Evolutionary conservation across 805 yeast genomes (phyloP).

Genomic region (Nakazawaea siamensis): DNA sequence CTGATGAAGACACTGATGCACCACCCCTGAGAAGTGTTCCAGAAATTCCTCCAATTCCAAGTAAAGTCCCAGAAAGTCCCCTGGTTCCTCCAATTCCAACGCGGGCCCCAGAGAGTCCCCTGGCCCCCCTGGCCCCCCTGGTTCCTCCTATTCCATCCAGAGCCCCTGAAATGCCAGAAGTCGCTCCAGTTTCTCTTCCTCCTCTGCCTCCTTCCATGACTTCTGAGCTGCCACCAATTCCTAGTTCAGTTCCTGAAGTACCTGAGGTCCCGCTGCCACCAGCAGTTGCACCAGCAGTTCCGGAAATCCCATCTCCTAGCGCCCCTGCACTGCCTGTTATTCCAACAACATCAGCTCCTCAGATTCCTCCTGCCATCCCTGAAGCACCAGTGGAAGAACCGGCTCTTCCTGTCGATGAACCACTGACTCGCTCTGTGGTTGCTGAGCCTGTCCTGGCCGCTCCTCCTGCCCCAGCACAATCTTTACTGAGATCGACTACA

Average conservation of each 20-base stretch:
- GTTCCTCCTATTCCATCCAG: not conserved
- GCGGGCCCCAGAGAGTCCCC: too few species aligned
- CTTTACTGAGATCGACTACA: not conserved
- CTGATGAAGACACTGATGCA: slow-evolving; percentile 42
- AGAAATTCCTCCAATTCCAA: slow-evolving; percentile 11
- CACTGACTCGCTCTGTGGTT: not conserved
- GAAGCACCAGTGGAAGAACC: slow-evolving; percentile 1
- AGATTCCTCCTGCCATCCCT: slow-evolving; percentile 12
- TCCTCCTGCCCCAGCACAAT: not conserved
- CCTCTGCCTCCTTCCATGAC: slow-evolving; percentile 9
- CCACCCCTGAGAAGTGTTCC: slow-evolving; percentile 10
- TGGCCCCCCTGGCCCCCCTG: not conserved
- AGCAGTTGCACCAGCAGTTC: slow-evolving; percentile 1
- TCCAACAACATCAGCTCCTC: slow-evolving; percentile 13
- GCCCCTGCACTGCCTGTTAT: slow-evolving; percentile 1
- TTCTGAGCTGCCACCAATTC: too few species aligned
- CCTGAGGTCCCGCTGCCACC: not conserved
- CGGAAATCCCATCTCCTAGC: not conserved
- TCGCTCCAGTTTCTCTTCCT: slow-evolving; percentile 11
- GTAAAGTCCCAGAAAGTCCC: slow-evolving; percentile 11
- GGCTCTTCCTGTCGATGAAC: not conserved
- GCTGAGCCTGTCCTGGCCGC: not conserved
- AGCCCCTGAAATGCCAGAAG: not conserved
- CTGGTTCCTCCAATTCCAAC: slow-evolving; percentile 10
- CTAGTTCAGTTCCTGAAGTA: slow-evolving; percentile 3